phyloP scores from a whole-genome alignment of 1,139 yeast genomes.

The Geotrichum fermentans region DNA sequence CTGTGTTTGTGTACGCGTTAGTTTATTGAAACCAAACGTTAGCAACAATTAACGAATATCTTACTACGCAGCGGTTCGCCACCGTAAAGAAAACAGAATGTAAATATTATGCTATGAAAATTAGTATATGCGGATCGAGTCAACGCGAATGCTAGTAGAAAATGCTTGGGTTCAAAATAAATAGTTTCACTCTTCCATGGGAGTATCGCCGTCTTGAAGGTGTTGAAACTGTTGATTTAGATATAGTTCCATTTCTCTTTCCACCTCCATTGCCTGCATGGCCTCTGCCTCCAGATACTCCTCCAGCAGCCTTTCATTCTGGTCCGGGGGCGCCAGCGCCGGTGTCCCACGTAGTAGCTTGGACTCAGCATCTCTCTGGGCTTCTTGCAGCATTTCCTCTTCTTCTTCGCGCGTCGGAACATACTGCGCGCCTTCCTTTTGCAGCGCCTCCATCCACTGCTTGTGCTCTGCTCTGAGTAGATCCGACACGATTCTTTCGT shows the following conservation, averaged over 20 bases:
- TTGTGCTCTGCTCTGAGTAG: slow-evolving; percentile 8
- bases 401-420: slow-evolving; percentile 7
- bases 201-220: slow-evolving; percentile 2
- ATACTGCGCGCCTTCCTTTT: slow-evolving; percentile 3
- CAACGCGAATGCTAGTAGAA: too few relatives aligned
- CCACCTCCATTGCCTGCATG: background rate
- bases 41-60: too few relatives aligned
- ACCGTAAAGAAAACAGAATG: too few relatives aligned
- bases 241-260: background rate
- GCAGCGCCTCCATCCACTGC: slow-evolving; percentile 9
- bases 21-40: too few relatives aligned
- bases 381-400: slow-evolving; percentile 5
- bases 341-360: background rate
- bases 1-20: too few relatives aligned
- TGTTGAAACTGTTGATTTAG: background rate
- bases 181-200: background rate
- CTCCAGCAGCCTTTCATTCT: slow-evolving; percentile 7
- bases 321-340: background rate
- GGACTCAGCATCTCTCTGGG: background rate
- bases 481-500: slow-evolving; percentile 8
- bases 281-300: slow-evolving; percentile 8
- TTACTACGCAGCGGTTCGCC: too few relatives aligned
- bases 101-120: too few relatives aligned
- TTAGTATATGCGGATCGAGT: too few relatives aligned
- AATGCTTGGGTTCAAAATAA: background rate